Evolutionary conservation across 176 grass and related monocot species (phyloP).

Genomic region (Aegilops umbellulata): DNA sequence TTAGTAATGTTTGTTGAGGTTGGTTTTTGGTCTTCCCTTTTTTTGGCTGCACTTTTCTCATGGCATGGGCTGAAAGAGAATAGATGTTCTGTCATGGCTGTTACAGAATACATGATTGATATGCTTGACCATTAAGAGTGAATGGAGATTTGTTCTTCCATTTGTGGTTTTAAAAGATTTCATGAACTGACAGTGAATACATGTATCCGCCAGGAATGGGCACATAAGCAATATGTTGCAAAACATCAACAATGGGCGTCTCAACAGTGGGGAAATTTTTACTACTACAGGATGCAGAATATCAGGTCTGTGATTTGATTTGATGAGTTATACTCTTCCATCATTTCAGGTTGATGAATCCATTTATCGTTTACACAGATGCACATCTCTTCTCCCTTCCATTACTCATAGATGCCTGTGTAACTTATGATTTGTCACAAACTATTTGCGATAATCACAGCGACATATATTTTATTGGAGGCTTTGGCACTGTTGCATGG

Average conservation of each 20-base stretch:
- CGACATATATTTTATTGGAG: constrained; percentile 97
- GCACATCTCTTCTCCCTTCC: background rate
- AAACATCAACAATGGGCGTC: constrained; percentile 99
- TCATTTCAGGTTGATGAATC: background rate
- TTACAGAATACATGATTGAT: background rate
- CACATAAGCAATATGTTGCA: constrained; percentile 86
- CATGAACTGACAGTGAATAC: background rate
- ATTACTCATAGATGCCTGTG: background rate
- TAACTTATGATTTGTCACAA: constrained; percentile 17
- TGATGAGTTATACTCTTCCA: background rate
- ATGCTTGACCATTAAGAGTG: background rate
- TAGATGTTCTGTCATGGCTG: constrained; percentile 2
- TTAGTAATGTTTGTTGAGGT: background rate
- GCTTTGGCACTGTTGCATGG: constrained; percentile 98
- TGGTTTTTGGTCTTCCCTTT: background rate
- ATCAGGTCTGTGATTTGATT: constrained; percentile 64
- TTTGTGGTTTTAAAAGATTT: background rate
- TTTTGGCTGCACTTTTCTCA: background rate
- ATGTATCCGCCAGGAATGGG: constrained; percentile 67
- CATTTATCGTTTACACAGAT: background rate
- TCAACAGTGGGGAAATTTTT: constrained; percentile 99
- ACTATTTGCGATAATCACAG: constrained; percentile 41
- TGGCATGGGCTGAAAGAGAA: background rate
- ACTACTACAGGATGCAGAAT: constrained; percentile 95
- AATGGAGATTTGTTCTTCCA: background rate